Evolutionary conservation across 2,329 filamentous ascomycete genomes (phyloP), one percentile per base, ranked within the genome.

Genomic region (Hymenoscyphus scutula): DNA sequence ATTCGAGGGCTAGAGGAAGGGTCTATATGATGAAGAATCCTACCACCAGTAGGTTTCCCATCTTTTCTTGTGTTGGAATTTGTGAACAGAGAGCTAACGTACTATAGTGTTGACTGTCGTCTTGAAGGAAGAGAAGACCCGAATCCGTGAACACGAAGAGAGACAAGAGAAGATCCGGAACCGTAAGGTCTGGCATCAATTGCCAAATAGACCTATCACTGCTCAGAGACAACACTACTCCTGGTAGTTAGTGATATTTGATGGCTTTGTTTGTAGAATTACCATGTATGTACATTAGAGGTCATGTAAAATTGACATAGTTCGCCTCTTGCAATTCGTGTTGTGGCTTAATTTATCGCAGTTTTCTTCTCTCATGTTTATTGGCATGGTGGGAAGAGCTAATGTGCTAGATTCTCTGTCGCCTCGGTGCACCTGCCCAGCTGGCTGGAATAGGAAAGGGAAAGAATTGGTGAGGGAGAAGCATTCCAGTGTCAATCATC

Each of bases 111-210:
- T 97, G 64, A 87, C 88, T 0, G 78, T 99, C 38, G 76, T 97
- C 15, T 80, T 99, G 74, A 99, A 98, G 79, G 95, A 99, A 75
- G 93, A 98, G 76, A 90, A 89, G 76, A 97, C 95, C 5, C 83
- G 92, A 60, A 87, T 97, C 72, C 85, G 95, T 64, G 84, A 92
- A 74, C 85, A 89, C 72, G 82, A 91, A 62, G 92, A 97, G 73
- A 86, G 88, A 63, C 83, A 91, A 74, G 87, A 87, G 69, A 94
- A 91, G 80, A 83, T 89, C 75, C 81, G 84, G 60, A 87, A 87
- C 72, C 84, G 87, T 65, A 90, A 91, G 67, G 86, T 94, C 17
- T 97, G 94, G 94, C 84, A 90, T 13, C 91, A 93, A 71, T 79
- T 98, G 59, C 94, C 94, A 7, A 91, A 97, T 76, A 86, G 93